Base-by-base conservation (phyloP, 495 filamentous ascomycete species). In the Penicillium verhagenii region DNA sequence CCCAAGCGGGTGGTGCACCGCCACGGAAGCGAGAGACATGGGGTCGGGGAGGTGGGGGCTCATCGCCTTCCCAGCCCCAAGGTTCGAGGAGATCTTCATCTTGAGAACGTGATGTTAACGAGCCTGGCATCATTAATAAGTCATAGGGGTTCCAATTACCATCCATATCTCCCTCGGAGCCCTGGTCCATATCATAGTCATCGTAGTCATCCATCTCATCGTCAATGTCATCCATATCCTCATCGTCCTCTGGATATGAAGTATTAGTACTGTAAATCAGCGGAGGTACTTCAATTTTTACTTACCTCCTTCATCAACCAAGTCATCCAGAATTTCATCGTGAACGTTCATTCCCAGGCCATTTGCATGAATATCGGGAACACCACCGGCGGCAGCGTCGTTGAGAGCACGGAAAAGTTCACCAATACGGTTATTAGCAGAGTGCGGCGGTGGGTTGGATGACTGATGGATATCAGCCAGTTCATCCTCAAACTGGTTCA, bases 281-380 rank as follows among this genome's bases (percentile, higher is more conserved):
- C 21, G n/a, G 44, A n/a, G 16, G 37, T 18, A 7, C n/a, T 23
- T 10, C 23, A 18, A 14, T 14, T 21, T 8, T 21, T 60, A 82
- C 85, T 72, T 72, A 89, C 86, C 85, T 58, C 83, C 84, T 67
- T 86, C 86, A 45, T 86, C 85, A 29, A 86, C 82, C 60, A 76
- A 47, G 14, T 92, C 90, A 47, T 89, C 88, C 16, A 89, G 87
- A 8, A 77, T 68, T 50, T 77, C 76, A 54, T 77, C 76, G 40
- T 73, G 69, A 26, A 76, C 56, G 60, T 74, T 73, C 23, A 62
- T 70, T 25, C 68, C 72, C 31, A 77, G 59, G 42, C 64, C 59
- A 56, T 72, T 68, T 16, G 51, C 66, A 19, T 71, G 71, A 18
- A 75, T 56, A 57, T 72, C 68, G 25, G 71, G 70, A 19, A 67